These are phyloP conservation scores for Geopyxis carbonaria DNA, from an alignment of 495 filamentous ascomycete genomes.

Conservation along the genomic window DNA sequence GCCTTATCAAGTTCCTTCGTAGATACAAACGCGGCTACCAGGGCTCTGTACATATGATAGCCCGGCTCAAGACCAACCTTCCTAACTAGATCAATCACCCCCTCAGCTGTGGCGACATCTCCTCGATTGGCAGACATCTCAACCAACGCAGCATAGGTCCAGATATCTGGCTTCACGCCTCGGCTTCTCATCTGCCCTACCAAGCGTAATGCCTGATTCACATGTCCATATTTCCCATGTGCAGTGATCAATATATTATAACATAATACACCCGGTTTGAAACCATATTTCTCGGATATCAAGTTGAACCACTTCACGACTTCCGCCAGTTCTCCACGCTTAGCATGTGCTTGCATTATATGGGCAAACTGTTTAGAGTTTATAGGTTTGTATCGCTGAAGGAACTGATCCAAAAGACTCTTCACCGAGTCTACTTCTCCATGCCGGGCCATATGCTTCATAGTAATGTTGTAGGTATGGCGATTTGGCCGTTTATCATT, in stretches of 20 bases:
- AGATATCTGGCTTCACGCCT: conserved; percentile 34
- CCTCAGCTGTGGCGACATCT: conserved; percentile 49
- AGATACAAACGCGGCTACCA: conserved; percentile 55
- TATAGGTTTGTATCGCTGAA: conserved; percentile 28
- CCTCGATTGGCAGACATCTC: conserved; percentile 51
- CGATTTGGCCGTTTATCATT: conserved; percentile 25
- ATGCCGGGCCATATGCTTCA: conserved; percentile 35
- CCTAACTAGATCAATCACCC: conserved; percentile 42
- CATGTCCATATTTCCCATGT: conserved; percentile 45
- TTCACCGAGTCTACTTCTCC: conserved; percentile 39
- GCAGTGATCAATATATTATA: conserved; percentile 72
- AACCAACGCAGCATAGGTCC: conserved; percentile 57
- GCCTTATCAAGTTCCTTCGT: conserved; percentile 42
- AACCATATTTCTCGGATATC: conserved; percentile 30
- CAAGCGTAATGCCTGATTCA: conserved; percentile 40
- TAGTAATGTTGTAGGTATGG: conserved; percentile 32
- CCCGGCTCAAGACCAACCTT: conserved; percentile 27
- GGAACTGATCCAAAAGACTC: conserved; percentile 32
- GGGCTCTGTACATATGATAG: conserved; percentile 39
- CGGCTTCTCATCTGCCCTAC: conserved; percentile 39
- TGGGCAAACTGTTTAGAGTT: conserved; percentile 4
- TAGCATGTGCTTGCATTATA: conserved; percentile 33
- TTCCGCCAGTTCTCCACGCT: conserved; percentile 36
- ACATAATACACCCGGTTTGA: conserved; percentile 36
- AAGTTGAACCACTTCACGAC: conserved; percentile 43